Conservation (phyloP, 768 basidiomycete species). For the Candolleomyces aberdarensis region DNA sequence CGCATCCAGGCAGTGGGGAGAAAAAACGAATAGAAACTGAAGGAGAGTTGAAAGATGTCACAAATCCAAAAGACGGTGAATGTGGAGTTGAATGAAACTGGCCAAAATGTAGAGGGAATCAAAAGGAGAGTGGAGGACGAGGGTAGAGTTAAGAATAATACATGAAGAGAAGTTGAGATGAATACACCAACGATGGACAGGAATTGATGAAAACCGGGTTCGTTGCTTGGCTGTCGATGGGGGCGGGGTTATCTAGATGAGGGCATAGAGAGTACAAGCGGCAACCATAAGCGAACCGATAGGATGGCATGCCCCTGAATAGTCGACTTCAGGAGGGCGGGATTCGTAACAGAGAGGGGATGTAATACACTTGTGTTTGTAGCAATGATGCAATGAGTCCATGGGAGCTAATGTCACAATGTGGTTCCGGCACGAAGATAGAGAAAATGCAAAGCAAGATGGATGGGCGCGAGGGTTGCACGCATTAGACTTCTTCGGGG, state of each 20-base stretch:
- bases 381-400: conserved; percentile 9
- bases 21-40: not conserved
- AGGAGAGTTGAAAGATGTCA: not conserved
- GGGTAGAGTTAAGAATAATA: conserved; percentile 3
- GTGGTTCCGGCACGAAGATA: conserved; percentile 6
- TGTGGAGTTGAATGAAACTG: not conserved
- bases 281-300: conserved; percentile 6
- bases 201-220: not conserved
- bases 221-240: not conserved
- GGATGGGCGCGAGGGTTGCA: not conserved
- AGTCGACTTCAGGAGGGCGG: not conserved
- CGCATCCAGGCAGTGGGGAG: conserved; percentile 9
- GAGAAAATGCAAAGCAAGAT: conserved; percentile 8
- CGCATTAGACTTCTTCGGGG: conserved; percentile 59
- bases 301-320: conserved; percentile 5
- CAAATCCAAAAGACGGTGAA: conserved; percentile 6
- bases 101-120: not conserved
- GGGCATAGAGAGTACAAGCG: conserved; percentile 10
- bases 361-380: conserved; percentile 8
- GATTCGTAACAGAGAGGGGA: conserved; percentile 6
- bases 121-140: not conserved
- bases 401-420: conserved; percentile 3
- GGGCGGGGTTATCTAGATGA: conserved; percentile 8
- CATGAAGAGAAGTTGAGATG: not conserved
- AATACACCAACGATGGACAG: not conserved